Conservation (phyloP, 352 stramenopile species). For the Globisporangium nodosum region DNA sequence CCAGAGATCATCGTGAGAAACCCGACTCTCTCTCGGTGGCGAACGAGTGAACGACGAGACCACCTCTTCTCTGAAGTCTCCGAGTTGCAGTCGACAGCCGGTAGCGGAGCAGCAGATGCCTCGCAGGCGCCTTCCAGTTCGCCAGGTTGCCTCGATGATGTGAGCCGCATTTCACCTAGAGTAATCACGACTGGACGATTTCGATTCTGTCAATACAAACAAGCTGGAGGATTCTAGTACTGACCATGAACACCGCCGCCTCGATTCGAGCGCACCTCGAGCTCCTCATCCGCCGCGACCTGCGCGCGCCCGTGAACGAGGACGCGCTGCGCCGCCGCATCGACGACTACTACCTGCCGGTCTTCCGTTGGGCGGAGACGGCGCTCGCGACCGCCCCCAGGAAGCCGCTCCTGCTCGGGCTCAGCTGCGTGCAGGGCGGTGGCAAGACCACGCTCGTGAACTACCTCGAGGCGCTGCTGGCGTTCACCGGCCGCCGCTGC, state of each 20-base stretch:
- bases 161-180: background rate
- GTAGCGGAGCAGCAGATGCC: background rate
- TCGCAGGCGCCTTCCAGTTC: background rate
- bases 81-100: background rate
- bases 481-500: slow-evolving; percentile 46
- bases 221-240: background rate
- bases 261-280: slow-evolving; percentile 45
- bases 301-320: slow-evolving; percentile 23
- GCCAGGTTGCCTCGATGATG: background rate
- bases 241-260: background rate
- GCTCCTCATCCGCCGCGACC: slow-evolving; percentile 42
- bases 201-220: background rate
- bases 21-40: background rate
- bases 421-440: slow-evolving; percentile 81
- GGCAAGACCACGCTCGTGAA: slow-evolving; percentile 82
- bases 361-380: slow-evolving; percentile 67
- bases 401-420: slow-evolving; percentile 42
- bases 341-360: slow-evolving; percentile 70
- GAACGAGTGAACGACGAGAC: background rate
- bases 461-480: slow-evolving; percentile 60
- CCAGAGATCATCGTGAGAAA: too few relatives aligned
- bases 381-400: slow-evolving; percentile 1
- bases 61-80: too few relatives aligned
- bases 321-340: slow-evolving; percentile 39
- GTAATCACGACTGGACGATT: background rate